A percentile compares a stretch with the other conserved stretches of the same genome.
Conservation (phyloP, 2,329 filamentous ascomycete genomes). For the Coniochaeta ligniaria region DNA sequence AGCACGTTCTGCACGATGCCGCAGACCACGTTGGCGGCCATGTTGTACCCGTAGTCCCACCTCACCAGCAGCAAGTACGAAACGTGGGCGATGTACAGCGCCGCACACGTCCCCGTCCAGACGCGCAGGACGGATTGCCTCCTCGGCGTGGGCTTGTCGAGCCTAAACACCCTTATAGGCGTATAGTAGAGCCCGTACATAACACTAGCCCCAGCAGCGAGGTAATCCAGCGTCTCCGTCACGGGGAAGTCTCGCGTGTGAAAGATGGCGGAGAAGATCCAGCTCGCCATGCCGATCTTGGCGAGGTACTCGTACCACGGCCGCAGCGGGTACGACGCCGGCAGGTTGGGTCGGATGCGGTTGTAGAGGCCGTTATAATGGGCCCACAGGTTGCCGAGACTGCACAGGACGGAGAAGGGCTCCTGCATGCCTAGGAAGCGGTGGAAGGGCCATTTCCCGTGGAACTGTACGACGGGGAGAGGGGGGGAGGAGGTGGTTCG, state of each 20-base stretch:
- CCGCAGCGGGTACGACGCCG: constrained; percentile 65
- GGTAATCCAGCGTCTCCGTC: constrained; percentile 96
- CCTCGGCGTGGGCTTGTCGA: constrained; percentile 49
- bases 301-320: constrained; percentile 77
- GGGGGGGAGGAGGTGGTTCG: constrained; percentile 53
- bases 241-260: constrained; percentile 79
- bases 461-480: constrained; percentile 77
- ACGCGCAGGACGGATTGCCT: constrained; percentile 49
- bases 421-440: constrained; percentile 91
- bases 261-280: constrained; percentile 86
- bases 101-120: constrained; percentile 69
- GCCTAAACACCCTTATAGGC: constrained; percentile 71
- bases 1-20: constrained; percentile 75
- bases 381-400: constrained; percentile 80
- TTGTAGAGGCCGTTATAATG: constrained; percentile 70
- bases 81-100: constrained; percentile 70
- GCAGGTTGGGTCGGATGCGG: constrained; percentile 63
- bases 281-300: constrained; percentile 73
- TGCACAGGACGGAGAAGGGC: constrained; percentile 89
- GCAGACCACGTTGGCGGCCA: constrained; percentile 83
- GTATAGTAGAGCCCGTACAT: constrained; percentile 88
- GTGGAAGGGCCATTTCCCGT: constrained; percentile 97
- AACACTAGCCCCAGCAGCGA: constrained; percentile 82
- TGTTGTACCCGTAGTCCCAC: constrained; percentile 98
- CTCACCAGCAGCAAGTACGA: constrained; percentile 75